Conservation (phyloP, 495 filamentous ascomycete species). For the Paragyromitra xinjiangensis region DNA sequence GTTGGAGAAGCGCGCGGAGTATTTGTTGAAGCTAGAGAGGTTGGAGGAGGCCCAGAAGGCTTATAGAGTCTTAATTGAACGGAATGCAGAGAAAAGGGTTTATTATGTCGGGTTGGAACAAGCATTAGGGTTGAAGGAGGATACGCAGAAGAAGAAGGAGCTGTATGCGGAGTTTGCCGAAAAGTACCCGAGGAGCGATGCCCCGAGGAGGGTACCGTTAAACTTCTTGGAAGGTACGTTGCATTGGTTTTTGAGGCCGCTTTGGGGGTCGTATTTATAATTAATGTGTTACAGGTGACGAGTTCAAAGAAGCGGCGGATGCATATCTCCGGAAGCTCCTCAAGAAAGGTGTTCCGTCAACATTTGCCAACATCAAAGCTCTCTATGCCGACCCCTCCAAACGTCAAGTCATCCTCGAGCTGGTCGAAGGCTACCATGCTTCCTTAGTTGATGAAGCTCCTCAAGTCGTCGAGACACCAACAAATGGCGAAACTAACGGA, state of each 20-base stretch:
- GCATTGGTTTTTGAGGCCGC: not conserved
- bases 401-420: conserved; percentile 73
- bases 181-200: conserved; percentile 83
- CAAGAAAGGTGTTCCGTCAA: conserved; percentile 93
- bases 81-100: conserved; percentile 84
- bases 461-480: conserved; percentile 53
- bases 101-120: conserved; percentile 84
- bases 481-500: conserved; percentile 67
- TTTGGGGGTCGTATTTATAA: conserved; percentile 43
- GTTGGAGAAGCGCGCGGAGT: conserved; percentile 86
- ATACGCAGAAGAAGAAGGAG: conserved; percentile 68
- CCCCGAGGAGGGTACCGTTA: conserved; percentile 83
- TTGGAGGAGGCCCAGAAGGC: conserved; percentile 84
- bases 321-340: conserved; percentile 85
- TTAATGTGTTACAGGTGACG: conserved; percentile 66
- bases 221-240: conserved; percentile 81
- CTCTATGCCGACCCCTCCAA: conserved; percentile 82
- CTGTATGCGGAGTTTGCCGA: conserved; percentile 83
- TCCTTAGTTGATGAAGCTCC: conserved; percentile 61
- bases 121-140: conserved; percentile 70
- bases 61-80: conserved; percentile 79
- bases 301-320: conserved; percentile 81
- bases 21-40: conserved; percentile 77
- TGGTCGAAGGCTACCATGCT: conserved; percentile 81
- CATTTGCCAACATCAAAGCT: conserved; percentile 94